Evolutionary conservation across 1,284 basidiomycete species (phyloP), one percentile per base, ranked within the genome.

Genomic region (Tilletia setariae): DNA sequence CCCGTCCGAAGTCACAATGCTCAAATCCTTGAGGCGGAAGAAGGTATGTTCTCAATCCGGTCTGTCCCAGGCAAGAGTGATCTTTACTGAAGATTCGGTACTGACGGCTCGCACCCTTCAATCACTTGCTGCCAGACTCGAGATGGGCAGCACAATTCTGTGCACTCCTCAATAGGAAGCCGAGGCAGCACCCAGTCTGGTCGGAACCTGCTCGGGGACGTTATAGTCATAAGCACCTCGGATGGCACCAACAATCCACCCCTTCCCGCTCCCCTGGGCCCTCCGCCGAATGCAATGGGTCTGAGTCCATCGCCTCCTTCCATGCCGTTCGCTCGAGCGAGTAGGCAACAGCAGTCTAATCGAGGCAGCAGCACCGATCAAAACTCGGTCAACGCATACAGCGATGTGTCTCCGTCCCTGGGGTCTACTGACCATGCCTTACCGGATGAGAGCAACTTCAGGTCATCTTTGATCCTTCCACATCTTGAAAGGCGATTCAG

Each of bases 401-500:
- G 62, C 11, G 47, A 51, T 3, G 28, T n/a, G 7, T 19, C 43
- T 7, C 64, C 43, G 19, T 35, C 46, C 19, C 46, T 49, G 25
- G 51, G 51, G 32, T 9, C 44, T n/a, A 15, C 28, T 19, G 47
- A 40, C 44, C 15, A 53, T n/a, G 7, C 43, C 35, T 25, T 47
- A 11, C 42, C 64, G 35, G 51, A 56, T 21, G 59, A 61, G 16
- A 35, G 16, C 56, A 40, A 61, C 56, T 61, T 61, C n/a, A 23
- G 77, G 6, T 76, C 77, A 25, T 79, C 78, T 2, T 73, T 79
- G 51, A 79, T 79, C 71, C 76, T 79, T 74, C 78, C 78, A 8
- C 78, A 79, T 64, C 76, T 79, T 53, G 76, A 76, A 15, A 70
- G 76, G 16, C 67, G 78, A 44, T 79, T 79, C 71, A 78, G 75